These are phyloP conservation scores for Ophiocordyceps camponoti-floridani DNA, from an alignment of 2,329 filamentous ascomycete species.

Conservation along the genomic window DNA sequence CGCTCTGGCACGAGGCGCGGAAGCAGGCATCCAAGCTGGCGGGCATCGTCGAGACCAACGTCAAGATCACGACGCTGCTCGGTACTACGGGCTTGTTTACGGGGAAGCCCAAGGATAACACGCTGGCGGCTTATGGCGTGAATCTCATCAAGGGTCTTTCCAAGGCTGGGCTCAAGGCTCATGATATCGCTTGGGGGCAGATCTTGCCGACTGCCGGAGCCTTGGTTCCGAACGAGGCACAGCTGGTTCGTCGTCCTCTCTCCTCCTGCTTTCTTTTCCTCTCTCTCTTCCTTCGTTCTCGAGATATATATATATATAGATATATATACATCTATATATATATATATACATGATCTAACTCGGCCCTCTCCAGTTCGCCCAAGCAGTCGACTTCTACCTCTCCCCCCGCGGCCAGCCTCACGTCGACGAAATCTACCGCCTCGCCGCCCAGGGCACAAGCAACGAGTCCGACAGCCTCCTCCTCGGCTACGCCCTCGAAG, in stretches of 20 bases:
- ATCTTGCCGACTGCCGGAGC: conserved; percentile 49
- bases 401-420: conserved; percentile 34
- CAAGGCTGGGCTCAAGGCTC: conserved; percentile 40
- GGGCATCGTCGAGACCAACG: conserved; percentile 41
- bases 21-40: conserved; percentile 41
- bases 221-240: conserved; percentile 52
- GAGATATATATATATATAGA: background rate
- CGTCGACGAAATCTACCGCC: conserved; percentile 39
- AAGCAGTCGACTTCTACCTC: conserved; percentile 57
- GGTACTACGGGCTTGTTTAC: conserved; percentile 29
- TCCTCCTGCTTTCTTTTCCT: background rate
- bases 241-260: conserved; percentile 31
- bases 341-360: background rate
- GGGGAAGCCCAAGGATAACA: conserved; percentile 29
- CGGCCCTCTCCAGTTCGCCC: conserved; percentile 35
- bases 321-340: background rate
- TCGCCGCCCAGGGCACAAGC: conserved; percentile 35
- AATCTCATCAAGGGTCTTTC: conserved; percentile 46
- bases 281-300: too few relatives aligned
- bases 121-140: conserved; percentile 44
- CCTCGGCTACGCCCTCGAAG: conserved; percentile 54
- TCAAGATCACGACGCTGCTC: conserved; percentile 34
- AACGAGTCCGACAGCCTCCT: conserved; percentile 44
- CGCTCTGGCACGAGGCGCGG: conserved; percentile 38
- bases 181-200: conserved; percentile 55